Conservation (phyloP, 1,284 basidiomycete species). For the Ceratobasidium theobromae region DNA sequence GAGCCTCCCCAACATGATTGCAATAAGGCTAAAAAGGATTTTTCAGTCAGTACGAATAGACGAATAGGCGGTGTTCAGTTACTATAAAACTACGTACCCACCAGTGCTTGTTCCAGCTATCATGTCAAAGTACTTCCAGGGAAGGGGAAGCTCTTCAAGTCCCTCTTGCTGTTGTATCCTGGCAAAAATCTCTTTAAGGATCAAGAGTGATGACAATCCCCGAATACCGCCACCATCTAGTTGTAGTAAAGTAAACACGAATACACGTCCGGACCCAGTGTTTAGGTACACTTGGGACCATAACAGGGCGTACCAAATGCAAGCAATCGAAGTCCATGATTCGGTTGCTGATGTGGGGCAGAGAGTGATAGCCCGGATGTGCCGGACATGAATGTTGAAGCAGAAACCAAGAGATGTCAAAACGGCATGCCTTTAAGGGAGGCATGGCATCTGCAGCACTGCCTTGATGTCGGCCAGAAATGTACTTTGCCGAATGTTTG, state of each 20-base stretch:
- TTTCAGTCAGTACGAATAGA: neutral
- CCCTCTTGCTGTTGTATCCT: neutral
- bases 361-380: no score
- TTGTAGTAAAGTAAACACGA: neutral
- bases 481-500: no score
- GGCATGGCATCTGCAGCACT: no score
- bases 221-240: slow-evolving; percentile 9
- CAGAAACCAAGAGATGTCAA: no score
- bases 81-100: slow-evolving; percentile 10
- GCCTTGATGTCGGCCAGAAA: no score
- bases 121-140: slow-evolving; percentile 24
- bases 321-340: neutral
- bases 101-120: slow-evolving; percentile 33
- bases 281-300: neutral
- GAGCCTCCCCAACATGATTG: slow-evolving; percentile 18
- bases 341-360: no score
- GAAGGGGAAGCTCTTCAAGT: neutral
- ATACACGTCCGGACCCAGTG: neutral
- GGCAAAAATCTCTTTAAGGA: slow-evolving; percentile 6
- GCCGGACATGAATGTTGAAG: no score
- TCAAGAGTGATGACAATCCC: slow-evolving; percentile 8
- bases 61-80: neutral
- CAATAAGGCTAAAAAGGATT: neutral
- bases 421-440: no score
- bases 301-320: neutral